Evolutionary conservation across 1,139 yeast genomes (phyloP), one percentile per base, ranked within the genome.

Genomic region (Taiozyma sp.): DNA sequence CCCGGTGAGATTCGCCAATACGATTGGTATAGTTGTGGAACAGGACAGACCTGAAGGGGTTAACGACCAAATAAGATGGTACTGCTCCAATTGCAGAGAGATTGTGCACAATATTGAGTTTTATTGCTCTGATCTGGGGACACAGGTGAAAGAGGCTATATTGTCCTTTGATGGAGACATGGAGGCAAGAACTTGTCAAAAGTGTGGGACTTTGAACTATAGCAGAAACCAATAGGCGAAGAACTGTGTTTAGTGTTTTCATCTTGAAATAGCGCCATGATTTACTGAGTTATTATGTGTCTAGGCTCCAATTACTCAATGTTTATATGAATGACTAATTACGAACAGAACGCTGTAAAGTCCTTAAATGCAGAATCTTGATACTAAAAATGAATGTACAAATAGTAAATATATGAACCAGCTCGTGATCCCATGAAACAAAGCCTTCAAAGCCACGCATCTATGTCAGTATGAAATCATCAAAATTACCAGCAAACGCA

Each of bases 21-120:
- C 97, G 0, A 84, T 92, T 32, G 98, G 98, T 0, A 73, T 92
- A 47, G 98, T 92, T 8, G 88, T 92, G n/a, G 98, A 92, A 64
- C 97, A 91, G 68, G 96, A 90, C 65, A 76, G 97, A 58, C 96
- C 96, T 0, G 71, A 72, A 50, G 88, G 80, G 2, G 72, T 79
- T 39, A 75, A 79, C 53, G 96, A 89, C 65, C 78, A 79, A 56
- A 73, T 88, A 57, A 76, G 97, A 62, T 91, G 97, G 97, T 92
- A 91, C 67, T 92, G 97, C 63, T 69, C 78, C 22, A 73, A 74
- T 13, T 92, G 97, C 70, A 72, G 71, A 54, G 77, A 79, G 29
- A 72, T 83, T 13, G 84, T 88, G 2, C 81, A 84, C 63, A 91
- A 90, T 65, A 75, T 74, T 28, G 83, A 79, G 50, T 90, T 92